Conservation (phyloP, 2,329 filamentous ascomycete species). For the Colletotrichum sojae region DNA sequence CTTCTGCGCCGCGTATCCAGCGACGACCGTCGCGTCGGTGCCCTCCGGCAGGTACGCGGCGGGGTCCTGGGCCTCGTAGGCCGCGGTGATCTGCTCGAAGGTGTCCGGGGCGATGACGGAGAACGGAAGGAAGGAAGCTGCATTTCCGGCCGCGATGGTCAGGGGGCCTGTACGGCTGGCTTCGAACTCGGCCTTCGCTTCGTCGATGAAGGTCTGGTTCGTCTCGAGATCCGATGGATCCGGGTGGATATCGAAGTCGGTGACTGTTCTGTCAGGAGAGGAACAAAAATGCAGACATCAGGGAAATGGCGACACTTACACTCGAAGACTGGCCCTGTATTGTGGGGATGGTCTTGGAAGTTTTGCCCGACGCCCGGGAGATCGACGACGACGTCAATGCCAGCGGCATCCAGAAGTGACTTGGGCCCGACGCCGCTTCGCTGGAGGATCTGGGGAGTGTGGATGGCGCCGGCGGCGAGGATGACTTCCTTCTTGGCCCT, state of each 20-base stretch:
- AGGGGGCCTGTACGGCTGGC: conserved; percentile 40
- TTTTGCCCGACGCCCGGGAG: conserved; percentile 60
- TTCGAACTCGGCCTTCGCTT: conserved; percentile 38
- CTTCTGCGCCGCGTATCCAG: conserved; percentile 56
- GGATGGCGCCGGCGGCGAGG: conserved; percentile 57
- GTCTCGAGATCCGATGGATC: conserved; percentile 34
- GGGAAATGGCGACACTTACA: conserved; percentile 25
- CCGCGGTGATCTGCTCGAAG: conserved; percentile 40
- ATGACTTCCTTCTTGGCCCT: conserved; percentile 55
- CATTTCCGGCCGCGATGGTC: conserved; percentile 42
- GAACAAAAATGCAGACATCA: background rate
- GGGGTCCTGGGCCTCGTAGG: conserved; percentile 45
- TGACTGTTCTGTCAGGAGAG: conserved; percentile 32
- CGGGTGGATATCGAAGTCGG: conserved; percentile 43
- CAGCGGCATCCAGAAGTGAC: conserved; percentile 52
- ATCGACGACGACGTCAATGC: conserved; percentile 67
- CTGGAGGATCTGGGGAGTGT: conserved; percentile 60
- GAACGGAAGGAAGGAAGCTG: conserved; percentile 42
- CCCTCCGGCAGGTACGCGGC: conserved; percentile 46
- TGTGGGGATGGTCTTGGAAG: conserved; percentile 53
- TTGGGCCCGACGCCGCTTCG: conserved; percentile 57
- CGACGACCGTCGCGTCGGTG: conserved; percentile 50
- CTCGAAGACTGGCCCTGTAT: conserved; percentile 38
- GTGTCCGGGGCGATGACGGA: conserved; percentile 41
- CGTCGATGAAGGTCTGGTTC: conserved; percentile 37